Percentiles rank a stretch among this genome's conserved stretches.
phyloP scores from a whole-genome alignment of 345 rosid species.

The Sonneratia alba region DNA sequence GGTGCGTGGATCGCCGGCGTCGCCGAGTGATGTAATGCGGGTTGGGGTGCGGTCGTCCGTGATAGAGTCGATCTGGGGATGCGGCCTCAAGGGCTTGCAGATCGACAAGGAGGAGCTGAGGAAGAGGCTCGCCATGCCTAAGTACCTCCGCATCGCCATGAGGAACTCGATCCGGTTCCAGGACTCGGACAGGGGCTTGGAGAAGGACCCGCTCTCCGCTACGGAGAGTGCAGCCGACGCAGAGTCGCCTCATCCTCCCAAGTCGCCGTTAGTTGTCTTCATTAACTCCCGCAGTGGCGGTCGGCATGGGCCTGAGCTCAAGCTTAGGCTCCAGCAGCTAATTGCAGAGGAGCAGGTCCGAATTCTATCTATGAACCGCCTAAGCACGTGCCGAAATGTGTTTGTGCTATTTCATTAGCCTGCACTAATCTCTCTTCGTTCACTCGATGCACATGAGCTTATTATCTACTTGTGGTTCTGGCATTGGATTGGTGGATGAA shows the following conservation, averaged over 20 bases:
- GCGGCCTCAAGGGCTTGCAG: constrained; percentile 52
- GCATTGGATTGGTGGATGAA: background rate
- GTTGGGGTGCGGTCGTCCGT: constrained; percentile 51
- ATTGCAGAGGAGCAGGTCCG: constrained; percentile 73
- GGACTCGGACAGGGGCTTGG: constrained; percentile 28
- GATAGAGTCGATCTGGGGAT: constrained; percentile 51
- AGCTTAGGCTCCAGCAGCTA: constrained; percentile 55
- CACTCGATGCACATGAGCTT: background rate
- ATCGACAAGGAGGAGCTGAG: constrained; percentile 62
- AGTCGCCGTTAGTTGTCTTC: constrained; percentile 70
- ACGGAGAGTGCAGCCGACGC: constrained; percentile 6
- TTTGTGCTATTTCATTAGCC: background rate
- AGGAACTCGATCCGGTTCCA: constrained; percentile 41
- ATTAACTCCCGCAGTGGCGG: constrained; percentile 84
- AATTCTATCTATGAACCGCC: background rate
- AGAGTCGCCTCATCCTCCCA: constrained; percentile 28
- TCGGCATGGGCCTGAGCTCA: constrained; percentile 65
- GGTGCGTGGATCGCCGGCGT: constrained; percentile 12
- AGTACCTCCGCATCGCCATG: constrained; percentile 63
- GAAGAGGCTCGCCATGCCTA: constrained; percentile 46
- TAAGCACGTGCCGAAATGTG: background rate
- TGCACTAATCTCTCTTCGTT: background rate
- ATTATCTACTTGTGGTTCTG: background rate
- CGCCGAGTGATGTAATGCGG: constrained; percentile 40
- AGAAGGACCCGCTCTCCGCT: constrained; percentile 5